These are phyloP conservation scores for Kwoniella shandongensis DNA, from an alignment of 768 basidiomycete genomes.

Conservation along the genomic window DNA sequence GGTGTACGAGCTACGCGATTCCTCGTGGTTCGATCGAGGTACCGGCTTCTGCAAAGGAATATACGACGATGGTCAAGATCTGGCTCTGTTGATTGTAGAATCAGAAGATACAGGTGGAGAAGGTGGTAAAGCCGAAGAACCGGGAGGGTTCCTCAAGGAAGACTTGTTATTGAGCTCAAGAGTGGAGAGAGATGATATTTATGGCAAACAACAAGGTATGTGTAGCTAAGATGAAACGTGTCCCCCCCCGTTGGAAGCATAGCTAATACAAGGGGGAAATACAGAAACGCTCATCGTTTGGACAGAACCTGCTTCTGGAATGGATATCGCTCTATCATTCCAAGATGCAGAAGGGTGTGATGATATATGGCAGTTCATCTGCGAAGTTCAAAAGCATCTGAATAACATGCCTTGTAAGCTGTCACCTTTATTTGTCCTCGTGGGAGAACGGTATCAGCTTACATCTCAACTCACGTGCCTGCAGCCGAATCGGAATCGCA, in stretches of 20 bases:
- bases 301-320: slow-evolving; percentile 85
- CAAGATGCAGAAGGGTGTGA: slow-evolving; percentile 92
- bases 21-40: slow-evolving; percentile 92
- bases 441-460: neutral
- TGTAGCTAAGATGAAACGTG: no score
- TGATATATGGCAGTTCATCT: slow-evolving; percentile 96
- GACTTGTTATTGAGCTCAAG: slow-evolving; percentile 64
- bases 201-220: slow-evolving; percentile 57
- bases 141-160: slow-evolving; percentile 48
- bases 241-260: neutral
- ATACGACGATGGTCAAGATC: slow-evolving; percentile 55
- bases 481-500: slow-evolving; percentile 28
- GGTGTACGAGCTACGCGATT: slow-evolving; percentile 91
- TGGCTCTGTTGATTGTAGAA: slow-evolving; percentile 52
- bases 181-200: slow-evolving; percentile 49
- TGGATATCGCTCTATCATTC: slow-evolving; percentile 94
- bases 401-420: slow-evolving; percentile 35
- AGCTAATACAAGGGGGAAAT: neutral
- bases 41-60: slow-evolving; percentile 95
- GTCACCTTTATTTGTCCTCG: neutral
- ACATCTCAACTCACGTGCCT: neutral
- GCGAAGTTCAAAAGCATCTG: slow-evolving; percentile 78
- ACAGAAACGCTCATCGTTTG: slow-evolving; percentile 96
- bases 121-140: slow-evolving; percentile 31
- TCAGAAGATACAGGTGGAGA: slow-evolving; percentile 40